Evolutionary conservation across 305 asterid species (phyloP).

Genomic region (Fraxinus sp.): DNA sequence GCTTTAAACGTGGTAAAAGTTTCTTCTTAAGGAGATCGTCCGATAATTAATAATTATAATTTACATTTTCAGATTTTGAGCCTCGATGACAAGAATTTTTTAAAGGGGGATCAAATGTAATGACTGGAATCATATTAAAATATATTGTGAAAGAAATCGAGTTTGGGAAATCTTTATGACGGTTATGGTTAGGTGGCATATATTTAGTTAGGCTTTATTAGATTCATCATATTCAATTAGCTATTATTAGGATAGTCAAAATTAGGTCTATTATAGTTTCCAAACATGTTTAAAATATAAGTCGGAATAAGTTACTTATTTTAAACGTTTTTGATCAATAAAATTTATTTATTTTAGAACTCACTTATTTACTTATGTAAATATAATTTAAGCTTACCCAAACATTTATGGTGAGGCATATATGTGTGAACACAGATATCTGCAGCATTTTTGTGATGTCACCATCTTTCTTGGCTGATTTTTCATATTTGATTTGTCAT

Average conservation of each 20-base stretch:
- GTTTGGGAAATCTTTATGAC: background rate
- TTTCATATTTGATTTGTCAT: conserved; percentile 2
- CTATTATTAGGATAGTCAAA: background rate
- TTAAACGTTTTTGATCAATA: background rate
- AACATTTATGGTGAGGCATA: background rate
- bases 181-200: background rate
- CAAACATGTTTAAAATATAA: background rate
- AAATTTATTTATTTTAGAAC: background rate
- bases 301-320: background rate
- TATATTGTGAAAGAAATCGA: background rate
- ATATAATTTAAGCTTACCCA: background rate
- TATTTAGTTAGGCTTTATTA: background rate
- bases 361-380: background rate
- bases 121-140: background rate
- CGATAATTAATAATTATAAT: background rate
- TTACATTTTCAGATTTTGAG: background rate
- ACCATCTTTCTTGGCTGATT: background rate
- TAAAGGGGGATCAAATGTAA: background rate
- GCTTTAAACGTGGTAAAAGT: background rate
- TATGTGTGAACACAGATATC: background rate
- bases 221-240: background rate
- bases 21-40: background rate
- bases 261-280: background rate
- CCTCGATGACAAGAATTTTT: background rate
- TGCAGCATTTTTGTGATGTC: background rate